Evolutionary conservation across 352 stramenopile species (phyloP), one percentile per base, ranked within the genome.

Genomic region (Pythium dissimile): DNA sequence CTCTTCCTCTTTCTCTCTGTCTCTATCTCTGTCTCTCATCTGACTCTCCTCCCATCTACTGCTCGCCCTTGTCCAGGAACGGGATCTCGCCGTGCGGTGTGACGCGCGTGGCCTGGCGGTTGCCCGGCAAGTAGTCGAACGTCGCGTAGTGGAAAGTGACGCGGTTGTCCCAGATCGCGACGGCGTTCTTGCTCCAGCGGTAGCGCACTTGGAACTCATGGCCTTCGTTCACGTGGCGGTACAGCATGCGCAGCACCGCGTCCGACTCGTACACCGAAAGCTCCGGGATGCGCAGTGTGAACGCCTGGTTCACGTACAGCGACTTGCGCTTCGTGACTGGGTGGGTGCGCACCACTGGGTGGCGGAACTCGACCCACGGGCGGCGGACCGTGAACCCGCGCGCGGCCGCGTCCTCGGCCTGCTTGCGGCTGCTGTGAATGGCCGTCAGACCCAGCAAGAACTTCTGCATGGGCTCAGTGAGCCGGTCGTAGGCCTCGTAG

Each of bases 401-500:
- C 11, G 27, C 42, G 0, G 62, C 59, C 11, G 71, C 71, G 15
- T 60, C 48, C 16, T 72, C 58, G 1, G 67, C 71, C 65, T 79
- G 71, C 18, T 62, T 54, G 48, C 72, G 16, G 59, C 64, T 72
- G 61, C 67, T 79, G 61, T 81, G 72, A 42, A 78, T 72, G 23
- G 72, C 72, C 13, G 66, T 77, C 10, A 81, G 49, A 0, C 64
- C 58, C 26, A 76, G 64, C 2, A 81, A 49, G 32, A 78, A 70
- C 28, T 64, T 69, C 54, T 77, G 64, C 32, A 81, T 68, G 23
- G 55, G 52, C 16, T 58, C 52, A 8, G 69, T 71, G 3, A 81
- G 53, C 38, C 64, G 69, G 3, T 81, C 69, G 52, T 78, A 81
- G 15, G 72, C 72, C 26, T 81, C 71, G 63, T 76, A 74, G 3